These are phyloP conservation scores for Bretziella fagacearum DNA, from an alignment of 2,329 filamentous ascomycete species.

Conservation along the genomic window DNA sequence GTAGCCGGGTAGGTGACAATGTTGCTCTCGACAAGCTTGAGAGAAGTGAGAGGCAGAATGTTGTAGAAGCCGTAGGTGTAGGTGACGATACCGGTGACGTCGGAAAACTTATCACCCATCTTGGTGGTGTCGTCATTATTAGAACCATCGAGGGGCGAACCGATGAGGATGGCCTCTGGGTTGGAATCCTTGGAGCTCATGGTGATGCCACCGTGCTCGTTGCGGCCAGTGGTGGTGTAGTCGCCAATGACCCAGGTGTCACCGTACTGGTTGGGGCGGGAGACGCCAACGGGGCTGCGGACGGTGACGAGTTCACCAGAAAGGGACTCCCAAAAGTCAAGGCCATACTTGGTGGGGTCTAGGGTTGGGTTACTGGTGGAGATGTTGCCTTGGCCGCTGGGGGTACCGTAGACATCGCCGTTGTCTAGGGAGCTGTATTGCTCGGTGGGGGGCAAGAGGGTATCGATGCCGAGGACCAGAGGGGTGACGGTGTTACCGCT, in stretches of 20 bases:
- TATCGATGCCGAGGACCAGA: constrained; percentile 43
- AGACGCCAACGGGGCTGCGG: constrained; percentile 36
- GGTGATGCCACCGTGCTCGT: constrained; percentile 47
- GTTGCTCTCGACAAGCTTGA: constrained; percentile 31
- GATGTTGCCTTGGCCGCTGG: constrained; percentile 42
- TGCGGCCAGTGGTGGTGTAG: constrained; percentile 46
- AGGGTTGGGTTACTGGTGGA: constrained; percentile 43
- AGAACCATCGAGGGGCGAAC: constrained; percentile 46
- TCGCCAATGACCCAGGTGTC: constrained; percentile 53
- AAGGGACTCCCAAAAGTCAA: constrained; percentile 60
- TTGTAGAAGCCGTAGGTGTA: constrained; percentile 53
- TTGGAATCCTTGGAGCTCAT: constrained; percentile 47
- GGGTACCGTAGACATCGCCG: constrained; percentile 47
- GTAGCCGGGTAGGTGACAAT: constrained; percentile 33
- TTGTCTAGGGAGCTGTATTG: constrained; percentile 44
- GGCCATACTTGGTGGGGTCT: constrained; percentile 42
- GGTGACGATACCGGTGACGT: constrained; percentile 51
- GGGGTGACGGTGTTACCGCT: constrained; percentile 37
- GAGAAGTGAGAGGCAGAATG: constrained; percentile 44
- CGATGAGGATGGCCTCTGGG: constrained; percentile 51
- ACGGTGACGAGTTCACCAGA: constrained; percentile 51
- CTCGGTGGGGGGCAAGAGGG: constrained; percentile 39
- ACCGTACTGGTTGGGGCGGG: constrained; percentile 45
- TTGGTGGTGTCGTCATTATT: constrained; percentile 41
- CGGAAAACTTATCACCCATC: constrained; percentile 46